phyloP scores from a whole-genome alignment of 2,329 filamentous ascomycete species.

The Elsinoe perseae region DNA sequence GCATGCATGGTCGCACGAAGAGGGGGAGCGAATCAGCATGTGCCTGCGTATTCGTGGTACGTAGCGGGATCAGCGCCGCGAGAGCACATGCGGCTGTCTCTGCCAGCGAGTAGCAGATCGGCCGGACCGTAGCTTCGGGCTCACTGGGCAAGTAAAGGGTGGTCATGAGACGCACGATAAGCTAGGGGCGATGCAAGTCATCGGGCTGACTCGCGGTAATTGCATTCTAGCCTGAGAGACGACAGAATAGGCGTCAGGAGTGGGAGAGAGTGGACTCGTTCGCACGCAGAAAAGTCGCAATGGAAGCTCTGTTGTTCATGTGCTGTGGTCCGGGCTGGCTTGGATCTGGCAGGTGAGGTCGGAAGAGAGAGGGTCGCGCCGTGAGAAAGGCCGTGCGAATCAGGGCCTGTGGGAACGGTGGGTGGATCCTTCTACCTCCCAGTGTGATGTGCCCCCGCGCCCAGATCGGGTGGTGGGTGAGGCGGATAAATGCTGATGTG shows the following conservation, averaged over 20 bases:
- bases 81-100: not conserved
- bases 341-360: conserved; percentile 1
- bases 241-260: not conserved
- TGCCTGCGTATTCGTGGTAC: not conserved
- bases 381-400: not conserved
- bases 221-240: not conserved
- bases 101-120: not conserved
- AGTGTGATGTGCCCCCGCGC: conserved; percentile 1
- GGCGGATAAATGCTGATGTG: not conserved
- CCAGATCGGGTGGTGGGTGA: not conserved
- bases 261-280: not conserved
- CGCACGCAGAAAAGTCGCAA: not conserved
- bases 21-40: not conserved
- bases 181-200: not conserved
- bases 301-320: not conserved
- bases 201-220: not conserved
- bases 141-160: not conserved
- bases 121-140: conserved; percentile 1
- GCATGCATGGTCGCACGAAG: not conserved
- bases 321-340: not conserved
- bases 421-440: not conserved
- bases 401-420: not conserved
- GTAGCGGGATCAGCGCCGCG: not conserved
- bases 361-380: not conserved
- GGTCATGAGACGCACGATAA: not conserved